Conservation (phyloP, 176 grass and related monocot genomes). For the Zea luxurians region DNA sequence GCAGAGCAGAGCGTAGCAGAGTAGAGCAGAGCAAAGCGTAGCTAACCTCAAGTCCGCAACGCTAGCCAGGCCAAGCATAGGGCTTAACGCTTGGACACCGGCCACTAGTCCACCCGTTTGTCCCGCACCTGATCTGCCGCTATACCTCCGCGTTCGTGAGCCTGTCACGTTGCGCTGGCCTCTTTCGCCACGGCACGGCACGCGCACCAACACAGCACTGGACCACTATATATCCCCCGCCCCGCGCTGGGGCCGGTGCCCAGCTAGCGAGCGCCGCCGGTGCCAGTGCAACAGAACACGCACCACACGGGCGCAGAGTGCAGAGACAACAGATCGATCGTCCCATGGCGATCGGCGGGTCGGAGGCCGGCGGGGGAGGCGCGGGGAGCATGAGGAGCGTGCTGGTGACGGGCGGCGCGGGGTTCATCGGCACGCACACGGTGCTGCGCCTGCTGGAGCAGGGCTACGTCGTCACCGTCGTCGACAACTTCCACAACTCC, state of each 20-base stretch:
- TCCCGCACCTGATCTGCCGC: background rate
- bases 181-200: constrained; percentile 8
- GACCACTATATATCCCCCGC: background rate
- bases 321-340: background rate
- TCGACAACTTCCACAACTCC: constrained; percentile 98
- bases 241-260: background rate
- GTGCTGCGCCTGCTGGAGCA: constrained; percentile 74
- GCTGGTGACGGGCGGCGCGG: constrained; percentile 86
- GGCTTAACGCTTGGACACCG: background rate
- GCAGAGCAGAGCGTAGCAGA: too few species aligned
- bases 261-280: constrained; percentile 1
- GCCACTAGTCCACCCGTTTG: background rate
- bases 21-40: too few species aligned
- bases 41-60: too few species aligned
- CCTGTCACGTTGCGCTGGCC: background rate
- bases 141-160: background rate
- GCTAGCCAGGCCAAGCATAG: background rate
- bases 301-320: background rate
- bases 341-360: constrained; percentile 46
- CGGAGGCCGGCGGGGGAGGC: constrained; percentile 9
- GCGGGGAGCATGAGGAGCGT: constrained; percentile 36
- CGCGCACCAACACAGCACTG: constrained; percentile 18
- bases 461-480: constrained; percentile 65
- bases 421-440: constrained; percentile 95
- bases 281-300: constrained; percentile 5